Percentiles rank a stretch among this genome's conserved stretches.
Evolutionary conservation across 2,329 filamentous ascomycete species (phyloP).

Genomic region (Calcarisporium arbuscula): DNA sequence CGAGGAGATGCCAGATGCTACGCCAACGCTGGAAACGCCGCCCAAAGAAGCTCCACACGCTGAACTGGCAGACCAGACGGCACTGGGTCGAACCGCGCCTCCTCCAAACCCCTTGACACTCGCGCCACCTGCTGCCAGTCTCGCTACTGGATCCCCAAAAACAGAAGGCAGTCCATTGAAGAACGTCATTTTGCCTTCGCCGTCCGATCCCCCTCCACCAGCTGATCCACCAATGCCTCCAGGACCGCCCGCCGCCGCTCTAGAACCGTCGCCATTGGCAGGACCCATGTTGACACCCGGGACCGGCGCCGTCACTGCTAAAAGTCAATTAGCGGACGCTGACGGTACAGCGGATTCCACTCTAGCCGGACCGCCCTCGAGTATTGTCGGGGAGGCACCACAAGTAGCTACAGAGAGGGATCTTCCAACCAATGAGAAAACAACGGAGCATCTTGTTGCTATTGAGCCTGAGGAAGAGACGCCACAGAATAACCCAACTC

Average conservation of each 20-base stretch:
- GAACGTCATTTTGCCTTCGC: conserved; percentile 42
- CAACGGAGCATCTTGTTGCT: background rate
- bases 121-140: conserved; percentile 21
- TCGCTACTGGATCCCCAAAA: conserved; percentile 23
- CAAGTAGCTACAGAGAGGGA: conserved; percentile 19
- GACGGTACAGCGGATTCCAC: conserved; percentile 16
- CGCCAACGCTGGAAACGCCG: conserved; percentile 19
- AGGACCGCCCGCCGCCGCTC: no score
- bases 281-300: no score
- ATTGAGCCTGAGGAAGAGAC: no score
- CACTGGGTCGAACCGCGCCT: conserved; percentile 16
- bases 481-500: background rate
- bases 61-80: conserved; percentile 20
- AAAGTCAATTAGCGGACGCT: conserved; percentile 1
- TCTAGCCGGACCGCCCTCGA: conserved; percentile 24
- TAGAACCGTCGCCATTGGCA: no score
- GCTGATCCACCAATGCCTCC: no score
- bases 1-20: conserved; percentile 30
- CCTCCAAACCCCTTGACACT: conserved; percentile 25
- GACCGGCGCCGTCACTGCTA: no score
- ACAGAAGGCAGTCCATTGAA: conserved; percentile 47
- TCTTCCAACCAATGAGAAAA: conserved; percentile 10
- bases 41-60: conserved; percentile 13
- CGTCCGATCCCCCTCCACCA: conserved; percentile 33
- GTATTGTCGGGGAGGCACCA: conserved; percentile 22